Evolutionary conservation across 805 yeast species (phyloP).

Genomic region (Metschnikowia aberdeeniae): DNA sequence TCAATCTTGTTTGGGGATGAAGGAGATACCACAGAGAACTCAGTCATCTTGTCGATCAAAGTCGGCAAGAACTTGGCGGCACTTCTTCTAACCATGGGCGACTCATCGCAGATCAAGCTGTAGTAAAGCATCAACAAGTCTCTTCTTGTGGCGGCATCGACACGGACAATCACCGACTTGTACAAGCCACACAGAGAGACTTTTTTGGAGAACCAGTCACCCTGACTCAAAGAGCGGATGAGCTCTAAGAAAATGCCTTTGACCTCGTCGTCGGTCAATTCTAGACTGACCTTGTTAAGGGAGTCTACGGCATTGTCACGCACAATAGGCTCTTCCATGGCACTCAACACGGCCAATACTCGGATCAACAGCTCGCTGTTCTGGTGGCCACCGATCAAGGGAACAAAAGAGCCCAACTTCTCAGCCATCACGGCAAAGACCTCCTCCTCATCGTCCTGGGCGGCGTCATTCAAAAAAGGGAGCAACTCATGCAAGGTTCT

Average conservation of each 20-base stretch:
- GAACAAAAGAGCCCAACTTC: constrained; percentile 82
- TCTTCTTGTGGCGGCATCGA: constrained; percentile 50
- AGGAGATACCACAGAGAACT: constrained; percentile 39
- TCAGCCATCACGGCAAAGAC: constrained; percentile 91
- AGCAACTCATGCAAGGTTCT: constrained; percentile 84
- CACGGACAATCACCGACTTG: constrained; percentile 61
- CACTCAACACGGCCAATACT: constrained; percentile 77
- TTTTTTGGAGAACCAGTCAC: constrained; percentile 92
- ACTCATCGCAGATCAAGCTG: constrained; percentile 79
- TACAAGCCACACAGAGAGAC: constrained; percentile 90
- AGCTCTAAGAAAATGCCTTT: constrained; percentile 67
- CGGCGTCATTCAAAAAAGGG: constrained; percentile 85
- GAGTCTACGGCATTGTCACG: constrained; percentile 92
- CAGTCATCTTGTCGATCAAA: constrained; percentile 53
- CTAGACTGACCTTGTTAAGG: constrained; percentile 63
- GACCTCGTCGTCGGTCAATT: constrained; percentile 60
- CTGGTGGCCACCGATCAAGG: constrained; percentile 77
- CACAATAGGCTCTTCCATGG: constrained; percentile 94
- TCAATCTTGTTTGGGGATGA: constrained; percentile 31
- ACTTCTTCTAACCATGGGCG: constrained; percentile 96
- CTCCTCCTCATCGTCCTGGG: constrained; percentile 97
- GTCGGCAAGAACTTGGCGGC: constrained; percentile 83
- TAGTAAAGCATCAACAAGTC: constrained; percentile 64
- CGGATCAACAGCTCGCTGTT: constrained; percentile 50
- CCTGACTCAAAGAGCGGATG: constrained; percentile 71